Percentiles rank a stretch among this genome's conserved stretches.
Evolutionary conservation across 2,329 filamentous ascomycete genomes (phyloP).

Genomic region (Hymenoscyphus repandus): DNA sequence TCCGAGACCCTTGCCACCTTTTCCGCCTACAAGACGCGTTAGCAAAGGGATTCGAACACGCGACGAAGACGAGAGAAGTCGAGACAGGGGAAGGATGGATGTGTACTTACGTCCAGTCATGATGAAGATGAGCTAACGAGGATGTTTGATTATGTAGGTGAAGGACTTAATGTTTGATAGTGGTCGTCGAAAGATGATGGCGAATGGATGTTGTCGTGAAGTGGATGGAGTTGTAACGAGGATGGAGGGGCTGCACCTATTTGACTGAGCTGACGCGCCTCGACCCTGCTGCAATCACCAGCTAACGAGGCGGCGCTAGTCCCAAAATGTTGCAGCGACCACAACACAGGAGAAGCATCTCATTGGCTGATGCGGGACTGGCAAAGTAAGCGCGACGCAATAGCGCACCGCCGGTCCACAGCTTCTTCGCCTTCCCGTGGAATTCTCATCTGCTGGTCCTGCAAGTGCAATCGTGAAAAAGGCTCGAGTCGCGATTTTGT

Average conservation of each 20-base stretch:
- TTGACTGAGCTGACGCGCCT: slow-evolving; percentile 23
- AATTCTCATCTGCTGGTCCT: no score
- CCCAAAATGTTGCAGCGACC: slow-evolving; percentile 9
- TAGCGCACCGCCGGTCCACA: neutral
- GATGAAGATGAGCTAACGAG: slow-evolving; percentile 36
- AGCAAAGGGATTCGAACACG: slow-evolving; percentile 61
- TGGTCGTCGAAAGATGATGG: slow-evolving; percentile 8
- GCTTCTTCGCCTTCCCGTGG: no score
- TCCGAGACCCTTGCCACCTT: slow-evolving; percentile 92
- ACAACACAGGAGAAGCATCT: slow-evolving; percentile 11
- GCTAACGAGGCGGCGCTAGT: slow-evolving; percentile 16
- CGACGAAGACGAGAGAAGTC: slow-evolving; percentile 48
- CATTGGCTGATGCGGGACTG: slow-evolving; percentile 9
- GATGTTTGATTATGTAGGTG: slow-evolving; percentile 11
- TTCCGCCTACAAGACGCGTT: slow-evolving; percentile 13
- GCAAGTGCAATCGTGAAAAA: no score
- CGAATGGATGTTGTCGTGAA: slow-evolving; percentile 8
- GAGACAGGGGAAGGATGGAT: neutral
- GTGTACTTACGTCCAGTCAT: slow-evolving; percentile 54
- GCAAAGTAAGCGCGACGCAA: neutral
- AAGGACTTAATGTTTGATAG: slow-evolving; percentile 6
- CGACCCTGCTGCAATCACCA: slow-evolving; percentile 23
- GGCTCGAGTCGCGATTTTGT: no score
- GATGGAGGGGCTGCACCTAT: slow-evolving; percentile 17
- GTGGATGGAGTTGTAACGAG: slow-evolving; percentile 14